Base-by-base conservation (phyloP, 2,329 filamentous ascomycete species). In the Westerdykella ornata region DNA sequence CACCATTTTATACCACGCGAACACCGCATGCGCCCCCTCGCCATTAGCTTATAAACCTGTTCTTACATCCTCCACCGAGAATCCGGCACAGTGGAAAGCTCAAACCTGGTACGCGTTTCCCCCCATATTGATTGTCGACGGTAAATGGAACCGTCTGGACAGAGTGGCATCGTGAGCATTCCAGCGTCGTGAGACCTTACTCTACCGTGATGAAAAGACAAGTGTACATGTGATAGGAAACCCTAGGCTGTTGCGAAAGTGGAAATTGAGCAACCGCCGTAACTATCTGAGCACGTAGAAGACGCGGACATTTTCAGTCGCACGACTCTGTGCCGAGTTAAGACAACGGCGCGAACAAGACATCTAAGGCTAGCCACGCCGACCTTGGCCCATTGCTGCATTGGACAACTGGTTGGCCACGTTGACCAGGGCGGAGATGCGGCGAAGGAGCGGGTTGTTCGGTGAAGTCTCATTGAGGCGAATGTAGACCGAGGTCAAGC, bases 401-500 rank as follows among this genome's bases (percentile, higher is more conserved):
- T 17, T 17, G 16, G n/a, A 33, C n/a, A 64, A 51, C 28, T 66
- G 61, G 38, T 57, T 60, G 42, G 61, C 60, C 36, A 53, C 56
- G 38, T 47, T 57, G 37, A 60, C 51, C 65, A 78, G 58, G 5
- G 63, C 60, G 12, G 72, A 69, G 44, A 78, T 76, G 49, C 66
- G 67, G 43, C 72, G 71, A 37, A 77, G 60, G 22, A 77, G 65
- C n/a, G 69, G 70, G 49, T 75, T 73, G 32, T 71, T 67, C 1
- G 74, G 73, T 30, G 71, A 68, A 32, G 57, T 68, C 59, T 78
- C 70, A 3, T 75, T 74, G 39, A 80, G 68, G 17, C 68, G 59
- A 68, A 80, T 76, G 60, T 80, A 81, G 15, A 76, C 67, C 20
- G 63, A 66, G 41, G 80, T 74, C 35, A 82, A 65, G 36, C 78